phyloP scores from a whole-genome alignment of 345 rosid species.

The Cardamine chenopodiifolia region DNA sequence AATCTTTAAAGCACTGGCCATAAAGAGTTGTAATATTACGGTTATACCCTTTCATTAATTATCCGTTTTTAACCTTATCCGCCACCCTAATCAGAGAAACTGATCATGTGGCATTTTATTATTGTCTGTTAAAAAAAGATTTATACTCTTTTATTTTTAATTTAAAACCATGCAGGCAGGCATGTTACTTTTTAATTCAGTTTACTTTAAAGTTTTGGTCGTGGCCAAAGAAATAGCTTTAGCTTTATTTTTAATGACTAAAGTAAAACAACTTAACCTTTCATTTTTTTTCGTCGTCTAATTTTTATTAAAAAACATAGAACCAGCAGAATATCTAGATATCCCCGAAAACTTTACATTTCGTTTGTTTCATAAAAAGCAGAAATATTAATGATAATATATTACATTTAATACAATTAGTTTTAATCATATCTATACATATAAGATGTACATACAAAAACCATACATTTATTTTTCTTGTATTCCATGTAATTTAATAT shows the following conservation, averaged over 20 bases:
- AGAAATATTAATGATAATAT: background rate
- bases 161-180: background rate
- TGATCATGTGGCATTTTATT: background rate
- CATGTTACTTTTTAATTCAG: background rate
- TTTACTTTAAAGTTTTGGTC: background rate
- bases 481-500: background rate
- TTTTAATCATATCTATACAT: background rate
- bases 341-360: too few relatives aligned
- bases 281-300: too few relatives aligned
- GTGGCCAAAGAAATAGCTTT: background rate
- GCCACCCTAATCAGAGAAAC: background rate
- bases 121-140: background rate
- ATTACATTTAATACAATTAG: background rate
- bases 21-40: conserved; percentile 8
- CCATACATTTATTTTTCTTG: background rate
- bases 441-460: background rate
- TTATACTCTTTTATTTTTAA: background rate
- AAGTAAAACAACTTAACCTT: background rate
- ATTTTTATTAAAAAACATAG: too few relatives aligned
- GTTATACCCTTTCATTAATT: conserved; percentile 26
- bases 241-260: background rate
- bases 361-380: background rate
- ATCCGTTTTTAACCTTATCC: conserved; percentile 3
- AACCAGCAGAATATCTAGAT: too few relatives aligned
- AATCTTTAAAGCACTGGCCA: conserved; percentile 24